A percentile compares a stretch with the other conserved stretches of the same genome.
These are phyloP conservation scores for Striga hermonthica DNA, from an alignment of 305 asterid genomes.

Conservation along the genomic window DNA sequence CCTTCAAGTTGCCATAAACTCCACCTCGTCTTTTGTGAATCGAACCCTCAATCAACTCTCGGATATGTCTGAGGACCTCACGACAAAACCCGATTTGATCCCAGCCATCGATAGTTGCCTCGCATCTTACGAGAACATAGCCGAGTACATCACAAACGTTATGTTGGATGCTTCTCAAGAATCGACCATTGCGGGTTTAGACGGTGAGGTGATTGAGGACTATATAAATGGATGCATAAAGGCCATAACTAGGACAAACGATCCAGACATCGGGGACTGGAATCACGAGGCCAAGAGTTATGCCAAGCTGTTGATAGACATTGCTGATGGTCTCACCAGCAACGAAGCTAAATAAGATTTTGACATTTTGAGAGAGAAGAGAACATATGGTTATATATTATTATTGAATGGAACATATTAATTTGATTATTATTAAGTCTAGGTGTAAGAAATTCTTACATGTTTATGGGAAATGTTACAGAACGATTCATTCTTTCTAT, in stretches of 20 bases:
- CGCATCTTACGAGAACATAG: conserved; percentile 27
- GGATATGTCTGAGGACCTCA: conserved; percentile 9
- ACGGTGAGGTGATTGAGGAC: conserved; percentile 28
- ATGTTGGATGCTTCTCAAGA: conserved; percentile 29
- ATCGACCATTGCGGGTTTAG: conserved; percentile 26
- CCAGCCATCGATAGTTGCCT: conserved; percentile 21
- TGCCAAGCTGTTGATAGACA: conserved; percentile 29
- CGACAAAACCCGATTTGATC: neutral
- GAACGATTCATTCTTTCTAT: too few relatives aligned
- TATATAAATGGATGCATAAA: conserved; percentile 24
- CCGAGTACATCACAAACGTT: conserved; percentile 24
- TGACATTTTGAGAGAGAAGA: too few relatives aligned
- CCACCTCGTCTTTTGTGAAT: conserved; percentile 30
- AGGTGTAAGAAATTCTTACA: neutral
- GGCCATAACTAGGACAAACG: conserved; percentile 7
- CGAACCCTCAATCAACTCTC: conserved; percentile 20
- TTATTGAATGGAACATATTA: neutral
- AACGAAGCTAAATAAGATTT: conserved; percentile 4
- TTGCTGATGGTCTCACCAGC: conserved; percentile 29
- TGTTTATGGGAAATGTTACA: neutral
- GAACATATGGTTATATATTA: neutral
- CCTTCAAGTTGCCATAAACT: conserved; percentile 33
- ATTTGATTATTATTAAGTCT: neutral
- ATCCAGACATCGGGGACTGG: conserved; percentile 18
- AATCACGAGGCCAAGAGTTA: conserved; percentile 28